phyloP scores from a whole-genome alignment of 2,329 filamentous ascomycete species.

The Penicillium sp. region DNA sequence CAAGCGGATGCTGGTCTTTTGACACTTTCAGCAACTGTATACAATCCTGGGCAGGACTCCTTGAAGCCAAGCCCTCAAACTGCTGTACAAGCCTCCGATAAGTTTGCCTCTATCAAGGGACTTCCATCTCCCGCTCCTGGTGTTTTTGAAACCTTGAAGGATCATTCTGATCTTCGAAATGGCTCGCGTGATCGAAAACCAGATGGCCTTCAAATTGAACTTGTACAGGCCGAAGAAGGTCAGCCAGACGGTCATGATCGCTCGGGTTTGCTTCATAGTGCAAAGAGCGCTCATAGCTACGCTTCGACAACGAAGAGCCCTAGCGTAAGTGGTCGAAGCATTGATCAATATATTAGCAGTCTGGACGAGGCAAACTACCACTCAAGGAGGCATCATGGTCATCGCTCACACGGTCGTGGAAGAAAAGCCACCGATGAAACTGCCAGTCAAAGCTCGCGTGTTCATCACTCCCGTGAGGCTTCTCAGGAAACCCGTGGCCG shows the following conservation, averaged over 20 bases:
- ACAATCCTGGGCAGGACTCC: conserved; percentile 47
- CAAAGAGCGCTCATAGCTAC: conserved; percentile 49
- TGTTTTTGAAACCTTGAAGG: conserved; percentile 65
- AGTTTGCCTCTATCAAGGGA: conserved; percentile 57
- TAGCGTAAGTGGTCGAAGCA: conserved; percentile 65
- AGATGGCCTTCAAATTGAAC: conserved; percentile 70
- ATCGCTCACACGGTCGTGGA: conserved; percentile 56
- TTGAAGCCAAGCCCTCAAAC: conserved; percentile 58
- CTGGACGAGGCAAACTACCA: conserved; percentile 76
- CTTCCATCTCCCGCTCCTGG: conserved; percentile 72
- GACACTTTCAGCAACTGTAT: conserved; percentile 48
- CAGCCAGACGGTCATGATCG: conserved; percentile 56
- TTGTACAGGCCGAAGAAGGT: conserved; percentile 57
- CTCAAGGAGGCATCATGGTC: conserved; percentile 54
- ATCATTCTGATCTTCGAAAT: conserved; percentile 59
- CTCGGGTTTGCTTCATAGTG: conserved; percentile 56
- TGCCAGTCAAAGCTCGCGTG: conserved; percentile 55
- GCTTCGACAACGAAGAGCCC: conserved; percentile 58
- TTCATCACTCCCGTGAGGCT: conserved; percentile 59
- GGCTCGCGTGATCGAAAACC: conserved; percentile 79
- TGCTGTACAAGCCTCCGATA: conserved; percentile 70
- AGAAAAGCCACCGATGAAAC: conserved; percentile 48
- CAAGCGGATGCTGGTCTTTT: conserved; percentile 42
- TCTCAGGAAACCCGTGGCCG: conserved; percentile 72
- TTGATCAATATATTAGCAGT: conserved; percentile 85